Percentiles rank a stretch among this genome's conserved stretches.
phyloP scores from a whole-genome alignment of 2,329 filamentous ascomycete species.

The Botrytis deweyae region DNA sequence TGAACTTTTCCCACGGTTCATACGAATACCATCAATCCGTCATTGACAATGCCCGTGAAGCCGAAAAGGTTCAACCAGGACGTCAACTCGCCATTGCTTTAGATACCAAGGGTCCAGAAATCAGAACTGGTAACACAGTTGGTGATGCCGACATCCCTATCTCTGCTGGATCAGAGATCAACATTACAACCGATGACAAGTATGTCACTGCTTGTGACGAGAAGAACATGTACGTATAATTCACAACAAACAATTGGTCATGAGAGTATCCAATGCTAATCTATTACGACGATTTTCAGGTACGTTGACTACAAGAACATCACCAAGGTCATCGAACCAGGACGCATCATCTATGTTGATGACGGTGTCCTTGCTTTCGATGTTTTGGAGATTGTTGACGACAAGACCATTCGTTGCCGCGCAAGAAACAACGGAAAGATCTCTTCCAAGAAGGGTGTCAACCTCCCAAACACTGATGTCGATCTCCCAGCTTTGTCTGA shows the following conservation, averaged over 20 bases:
- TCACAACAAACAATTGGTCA: background rate
- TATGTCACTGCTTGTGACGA: constrained; percentile 83
- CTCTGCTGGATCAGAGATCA: constrained; percentile 77
- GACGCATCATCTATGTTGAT: constrained; percentile 96
- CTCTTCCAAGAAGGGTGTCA: constrained; percentile 98
- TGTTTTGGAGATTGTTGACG: constrained; percentile 82
- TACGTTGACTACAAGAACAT: constrained; percentile 99
- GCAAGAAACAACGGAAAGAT: constrained; percentile 98
- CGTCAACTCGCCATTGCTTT: constrained; percentile 95
- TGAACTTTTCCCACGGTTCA: constrained; percentile 97
- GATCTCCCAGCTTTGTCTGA: constrained; percentile 96
- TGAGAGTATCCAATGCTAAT: background rate
- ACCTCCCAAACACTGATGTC: constrained; percentile 97
- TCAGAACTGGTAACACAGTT: constrained; percentile 75
- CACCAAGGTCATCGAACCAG: constrained; percentile 90
- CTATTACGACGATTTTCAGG: constrained; percentile 47
- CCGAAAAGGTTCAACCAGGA: constrained; percentile 73
- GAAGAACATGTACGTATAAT: constrained; percentile 78
- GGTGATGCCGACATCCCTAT: constrained; percentile 77
- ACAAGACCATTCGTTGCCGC: constrained; percentile 81
- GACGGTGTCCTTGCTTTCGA: constrained; percentile 97
- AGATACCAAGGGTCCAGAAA: constrained; percentile 79
- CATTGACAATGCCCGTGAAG: constrained; percentile 90
- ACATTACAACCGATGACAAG: constrained; percentile 94
- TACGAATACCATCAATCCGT: constrained; percentile 99